Evolutionary conservation across 2,329 filamentous ascomycete species (phyloP).

Genomic region (Ceratocystis diversiconidia): DNA sequence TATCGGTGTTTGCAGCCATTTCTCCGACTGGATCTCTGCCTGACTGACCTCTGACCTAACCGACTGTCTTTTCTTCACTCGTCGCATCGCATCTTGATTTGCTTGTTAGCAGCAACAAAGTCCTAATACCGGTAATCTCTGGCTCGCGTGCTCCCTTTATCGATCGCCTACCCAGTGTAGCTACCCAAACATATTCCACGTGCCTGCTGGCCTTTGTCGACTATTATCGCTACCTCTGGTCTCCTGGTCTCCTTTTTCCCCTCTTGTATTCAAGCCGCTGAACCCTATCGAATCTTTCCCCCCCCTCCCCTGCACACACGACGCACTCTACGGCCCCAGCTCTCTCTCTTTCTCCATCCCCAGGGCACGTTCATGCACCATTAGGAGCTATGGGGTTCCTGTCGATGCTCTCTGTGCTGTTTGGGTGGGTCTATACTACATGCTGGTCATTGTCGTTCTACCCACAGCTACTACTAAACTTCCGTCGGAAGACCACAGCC

Average conservation of each 20-base stretch:
- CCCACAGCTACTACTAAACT: slow-evolving; percentile 75
- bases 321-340: not conserved
- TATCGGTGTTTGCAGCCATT: not conserved
- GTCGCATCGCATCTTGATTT: not conserved
- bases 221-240: not conserved
- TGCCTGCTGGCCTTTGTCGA: not conserved
- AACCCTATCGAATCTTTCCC: not conserved
- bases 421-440: slow-evolving; percentile 63
- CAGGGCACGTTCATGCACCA: slow-evolving; percentile 4
- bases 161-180: not conserved
- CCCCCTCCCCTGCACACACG: not conserved
- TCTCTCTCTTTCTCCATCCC: not conserved
- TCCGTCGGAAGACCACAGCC: slow-evolving; percentile 56
- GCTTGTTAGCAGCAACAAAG: not conserved
- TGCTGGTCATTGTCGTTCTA: slow-evolving; percentile 88
- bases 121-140: not conserved
- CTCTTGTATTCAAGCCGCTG: not conserved
- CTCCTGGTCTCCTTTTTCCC: not conserved
- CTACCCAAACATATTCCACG: not conserved
- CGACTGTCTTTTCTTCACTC: too few species aligned
- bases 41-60: not conserved
- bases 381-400: slow-evolving; percentile 27
- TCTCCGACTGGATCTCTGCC: not conserved
- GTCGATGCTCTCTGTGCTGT: slow-evolving; percentile 38
- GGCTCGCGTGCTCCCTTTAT: not conserved